Base-by-base conservation (phyloP, 805 yeast species). In the Schizosaccharomyces osmophilus region DNA sequence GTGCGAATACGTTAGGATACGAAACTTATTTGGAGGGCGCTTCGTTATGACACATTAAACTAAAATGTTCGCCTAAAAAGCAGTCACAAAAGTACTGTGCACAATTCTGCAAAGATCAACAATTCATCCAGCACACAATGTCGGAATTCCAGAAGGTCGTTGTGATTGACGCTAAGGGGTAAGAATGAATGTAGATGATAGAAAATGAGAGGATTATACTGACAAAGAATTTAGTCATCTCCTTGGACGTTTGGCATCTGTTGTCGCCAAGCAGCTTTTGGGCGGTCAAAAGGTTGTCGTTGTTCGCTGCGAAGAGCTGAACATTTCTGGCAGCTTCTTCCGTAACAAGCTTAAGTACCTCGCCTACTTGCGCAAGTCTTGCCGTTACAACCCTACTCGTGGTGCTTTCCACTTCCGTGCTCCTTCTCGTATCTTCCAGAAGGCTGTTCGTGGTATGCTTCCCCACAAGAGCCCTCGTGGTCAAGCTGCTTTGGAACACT, bases 401-500 rank as follows among this genome's bases (percentile, higher is more conserved):
- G 99, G 98, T 82, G 97, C 97, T 74, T 93, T 90, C 97, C 99
- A 93, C 79, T 93, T 93, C 95, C 93, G 97, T 81, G 99, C 99
- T 67, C 99, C 99, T 78, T 89, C 97, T 67, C 88, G 97, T 81
- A 90, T 93, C 79, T 88, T 93, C 80, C 89, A 89, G 93, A 93
- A 93, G 85, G 97, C 99, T 74, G 79, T 93, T 77, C 86, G 95
- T 77, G 99, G 99, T 81, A 93, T 93, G 99, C 80, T 93, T 73
- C 81, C 96, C 76, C 97, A 93, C 89, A 93, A 93, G 88, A 93
- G 98, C 71, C 93, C 97, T 72, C 93, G 97, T 80, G 99, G 99
- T 79, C 85, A 87, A 82, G 97, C 97, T 75, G 99, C 99, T 73
- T 79, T 93, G 75, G 97, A 89, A 82, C 89, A 97, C 81, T 86